Evolutionary conservation across 495 filamentous ascomycete genomes (phyloP), one percentile per base, ranked within the genome.

Genomic region (Evernia prunastri): DNA sequence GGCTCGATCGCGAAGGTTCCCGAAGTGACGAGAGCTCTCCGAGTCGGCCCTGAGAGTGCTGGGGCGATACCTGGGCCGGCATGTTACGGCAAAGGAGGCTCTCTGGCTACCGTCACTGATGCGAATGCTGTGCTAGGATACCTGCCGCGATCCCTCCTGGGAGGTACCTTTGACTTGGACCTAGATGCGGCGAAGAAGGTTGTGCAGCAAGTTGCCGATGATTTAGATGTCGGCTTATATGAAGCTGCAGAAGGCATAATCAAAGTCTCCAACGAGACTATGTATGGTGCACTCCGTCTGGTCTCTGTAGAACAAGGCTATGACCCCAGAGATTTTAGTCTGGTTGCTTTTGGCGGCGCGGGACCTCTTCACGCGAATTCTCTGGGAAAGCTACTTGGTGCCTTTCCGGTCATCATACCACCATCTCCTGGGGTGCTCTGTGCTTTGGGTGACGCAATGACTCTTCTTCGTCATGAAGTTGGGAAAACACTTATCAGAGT

Each of bases 271-370:
- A 82, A 82, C 53, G 79, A 82, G 60, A 75, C 78, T 12, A 81
- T 82, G 69, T 80, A 82, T 62, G 80, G 80, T 3, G 80, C 80
- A 23, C 64, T 82, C 36, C 75, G 79, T 35, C 70, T 81, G 1
- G 78, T 82, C 7, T 80, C 79, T 4, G 78, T 82, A 7, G 79
- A 82, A 58, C 80, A 80, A 59, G 80, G 80, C 12, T 79, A 79
- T 43, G 78, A 82, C 62, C 79, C 79, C 20, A 73, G 75, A n/a
- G 78, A 80, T 17, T 82, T 82, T 66, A 79, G 79, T 4, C 71
- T 82, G 7, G 80, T 82, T 6, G 79, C 79, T 0, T 81, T 81
- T 63, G 80, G 80, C 13, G 80, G 80, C 51, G 80, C 79, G n/a
- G 79, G 79, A 8, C 79, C 79, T 27, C 64, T 81, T 11, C 78